Conservation (phyloP, 805 yeast species). For the Wickerhamomyces bisporus region DNA sequence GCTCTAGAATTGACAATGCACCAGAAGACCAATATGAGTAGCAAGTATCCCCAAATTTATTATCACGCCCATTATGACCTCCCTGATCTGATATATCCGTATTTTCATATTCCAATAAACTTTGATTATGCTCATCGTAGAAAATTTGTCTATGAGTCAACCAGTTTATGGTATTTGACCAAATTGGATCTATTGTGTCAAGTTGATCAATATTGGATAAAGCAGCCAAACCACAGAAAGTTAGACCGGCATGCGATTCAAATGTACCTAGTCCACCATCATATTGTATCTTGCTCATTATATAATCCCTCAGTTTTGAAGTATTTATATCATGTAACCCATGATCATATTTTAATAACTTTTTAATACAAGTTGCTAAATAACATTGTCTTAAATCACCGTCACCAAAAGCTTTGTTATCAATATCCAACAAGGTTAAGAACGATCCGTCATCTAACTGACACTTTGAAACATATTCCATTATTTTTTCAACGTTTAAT, state of each 20-base stretch:
- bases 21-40: constrained; percentile 81
- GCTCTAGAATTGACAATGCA: constrained; percentile 42
- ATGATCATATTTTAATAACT: constrained; percentile 33
- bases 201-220: constrained; percentile 37
- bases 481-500: constrained; percentile 38
- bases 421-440: constrained; percentile 33
- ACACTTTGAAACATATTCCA: constrained; percentile 51
- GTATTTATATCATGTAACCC: constrained; percentile 33
- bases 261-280: constrained; percentile 71
- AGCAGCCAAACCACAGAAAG: constrained; percentile 76
- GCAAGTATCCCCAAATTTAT: constrained; percentile 82
- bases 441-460: constrained; percentile 62
- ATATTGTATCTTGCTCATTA: constrained; percentile 31
- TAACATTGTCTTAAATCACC: constrained; percentile 70
- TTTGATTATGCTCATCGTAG: constrained; percentile 27
- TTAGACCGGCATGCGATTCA: constrained; percentile 85
- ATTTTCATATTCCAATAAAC: constrained; percentile 25
- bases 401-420: constrained; percentile 45
- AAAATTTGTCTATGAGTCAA: constrained; percentile 58
- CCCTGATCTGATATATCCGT: constrained; percentile 54
- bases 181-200: constrained; percentile 20
- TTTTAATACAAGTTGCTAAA: constrained; percentile 62
- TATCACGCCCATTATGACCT: constrained; percentile 83
- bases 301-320: constrained; percentile 32
- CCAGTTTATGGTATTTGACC: constrained; percentile 48